These are phyloP conservation scores for Sugiyamaella castrensis DNA, from an alignment of 1,139 yeast species.

Conservation along the genomic window DNA sequence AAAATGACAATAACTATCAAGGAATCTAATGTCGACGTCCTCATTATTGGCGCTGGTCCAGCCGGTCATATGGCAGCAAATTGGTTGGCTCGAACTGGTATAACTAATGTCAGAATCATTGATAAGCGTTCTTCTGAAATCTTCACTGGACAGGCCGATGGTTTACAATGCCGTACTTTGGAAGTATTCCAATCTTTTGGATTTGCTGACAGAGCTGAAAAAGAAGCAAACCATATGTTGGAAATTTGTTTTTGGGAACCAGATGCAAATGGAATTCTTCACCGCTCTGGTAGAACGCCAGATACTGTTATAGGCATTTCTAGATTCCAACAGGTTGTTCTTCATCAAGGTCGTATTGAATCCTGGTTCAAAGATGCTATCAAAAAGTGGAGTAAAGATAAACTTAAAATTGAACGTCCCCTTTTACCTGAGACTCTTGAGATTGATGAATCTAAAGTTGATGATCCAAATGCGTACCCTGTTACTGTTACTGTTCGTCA, in stretches of 20 bases:
- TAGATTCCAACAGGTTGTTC: constrained; percentile 36
- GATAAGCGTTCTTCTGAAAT: constrained; percentile 37
- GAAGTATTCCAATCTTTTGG: constrained; percentile 39
- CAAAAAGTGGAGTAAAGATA: constrained; percentile 32
- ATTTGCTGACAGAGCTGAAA: constrained; percentile 36
- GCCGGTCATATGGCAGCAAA: constrained; percentile 38
- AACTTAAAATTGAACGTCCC: constrained; percentile 34
- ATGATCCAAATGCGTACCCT: constrained; percentile 34
- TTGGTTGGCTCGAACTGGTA: constrained; percentile 38
- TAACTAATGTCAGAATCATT: constrained; percentile 33
- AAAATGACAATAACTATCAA: constrained; percentile 13
- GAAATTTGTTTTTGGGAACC: constrained; percentile 29
- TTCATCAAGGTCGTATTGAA: constrained; percentile 41
- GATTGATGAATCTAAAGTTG: constrained; percentile 29
- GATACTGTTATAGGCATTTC: constrained; percentile 38
- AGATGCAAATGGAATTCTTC: constrained; percentile 17
- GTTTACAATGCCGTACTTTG: constrained; percentile 38
- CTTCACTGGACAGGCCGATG: constrained; percentile 43
- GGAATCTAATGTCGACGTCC: constrained; percentile 37
- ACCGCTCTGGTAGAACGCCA: constrained; percentile 34
- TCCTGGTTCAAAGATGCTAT: constrained; percentile 35
- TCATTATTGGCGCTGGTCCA: constrained; percentile 43
- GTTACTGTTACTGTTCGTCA: constrained; percentile 33
- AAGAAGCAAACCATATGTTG: constrained; percentile 36
- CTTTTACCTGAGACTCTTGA: constrained; percentile 31